Evolutionary conservation across 805 yeast genomes (phyloP).

Genomic region (Sugiyamaella floridensis): DNA sequence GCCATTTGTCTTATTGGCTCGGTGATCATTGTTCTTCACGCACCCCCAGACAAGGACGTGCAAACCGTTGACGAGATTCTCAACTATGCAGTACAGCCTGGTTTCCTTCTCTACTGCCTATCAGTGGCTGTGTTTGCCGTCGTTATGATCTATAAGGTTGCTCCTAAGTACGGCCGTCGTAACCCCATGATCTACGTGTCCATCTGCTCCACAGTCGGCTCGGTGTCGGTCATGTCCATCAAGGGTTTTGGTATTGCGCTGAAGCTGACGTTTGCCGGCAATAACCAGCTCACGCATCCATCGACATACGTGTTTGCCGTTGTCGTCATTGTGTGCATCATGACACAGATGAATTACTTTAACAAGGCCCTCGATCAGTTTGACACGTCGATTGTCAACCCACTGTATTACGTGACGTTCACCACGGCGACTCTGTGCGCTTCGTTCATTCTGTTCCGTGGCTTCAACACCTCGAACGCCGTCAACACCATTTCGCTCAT

Average conservation of each 20-base stretch:
- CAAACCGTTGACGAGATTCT: constrained; percentile 83
- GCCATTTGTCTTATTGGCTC: constrained; percentile 85
- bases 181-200: constrained; percentile 87
- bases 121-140: constrained; percentile 60
- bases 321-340: constrained; percentile 73
- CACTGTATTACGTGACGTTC: constrained; percentile 83
- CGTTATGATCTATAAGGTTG: constrained; percentile 76
- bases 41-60: constrained; percentile 90
- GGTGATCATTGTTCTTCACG: constrained; percentile 80
- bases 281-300: constrained; percentile 78
- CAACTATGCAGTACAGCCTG: constrained; percentile 68
- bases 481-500: constrained; percentile 74
- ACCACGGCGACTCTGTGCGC: constrained; percentile 84
- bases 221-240: constrained; percentile 84
- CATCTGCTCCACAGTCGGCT: constrained; percentile 84
- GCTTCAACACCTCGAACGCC: constrained; percentile 76
- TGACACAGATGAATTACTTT: constrained; percentile 90
- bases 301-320: constrained; percentile 75
- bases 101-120: constrained; percentile 57
- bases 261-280: constrained; percentile 75
- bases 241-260: constrained; percentile 91
- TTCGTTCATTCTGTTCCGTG: constrained; percentile 76
- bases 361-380: constrained; percentile 90
- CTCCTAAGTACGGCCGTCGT: constrained; percentile 69
- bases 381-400: constrained; percentile 87